Base-by-base conservation (phyloP, 169 alveolate genomes). In the Hepatocystis sp. region DNA sequence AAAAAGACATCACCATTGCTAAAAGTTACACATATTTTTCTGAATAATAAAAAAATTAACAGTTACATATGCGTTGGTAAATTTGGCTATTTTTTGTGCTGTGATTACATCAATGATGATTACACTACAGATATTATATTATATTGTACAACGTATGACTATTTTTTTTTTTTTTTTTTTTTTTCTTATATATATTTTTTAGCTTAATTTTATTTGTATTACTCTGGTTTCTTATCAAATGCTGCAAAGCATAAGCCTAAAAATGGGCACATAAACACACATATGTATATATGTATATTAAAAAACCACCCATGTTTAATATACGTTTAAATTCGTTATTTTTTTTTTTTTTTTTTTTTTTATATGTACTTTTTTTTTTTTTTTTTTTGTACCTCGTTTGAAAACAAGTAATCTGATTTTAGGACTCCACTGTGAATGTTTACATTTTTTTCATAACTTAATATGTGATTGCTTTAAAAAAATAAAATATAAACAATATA, bases 201-300 rank as follows among this genome's bases (percentile, higher is more conserved):
- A n/a, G n/a, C n/a, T n/a, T n/a, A n/a, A n/a, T n/a, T n/a, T n/a
- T n/a, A n/a, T n/a, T n/a, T n/a, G n/a, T 1, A 64, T 64, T 56
- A 71, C 86, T 71, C 78, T 8, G 76, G 40, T 15, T 60, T 58
- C 32, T 27, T 64, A 46, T 71, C 76, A 13, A 71, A 46, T 2
- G 86, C 66, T 15, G 55, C 86, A 56, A 71, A 71, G 34, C 78
- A 71, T 40, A 71, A 56, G 4, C 86, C 86, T 71, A 71, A 27
- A 71, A 56, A 44, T 13, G 34, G 15, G 4, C 8, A n/a, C 25
- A 51, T 30, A 28, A 15, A 36, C 28, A 53, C 25, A 53, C n/a
- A 46, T n/a, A 63, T 39, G 55, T 19, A 63, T 8, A 63, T 4
- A 1, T 21, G 2, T 23, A n/a, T n/a, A n/a, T n/a, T n/a, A n/a